Conservation (phyloP, 2,329 filamentous ascomycete genomes). For the Calonectria henricotiae region DNA sequence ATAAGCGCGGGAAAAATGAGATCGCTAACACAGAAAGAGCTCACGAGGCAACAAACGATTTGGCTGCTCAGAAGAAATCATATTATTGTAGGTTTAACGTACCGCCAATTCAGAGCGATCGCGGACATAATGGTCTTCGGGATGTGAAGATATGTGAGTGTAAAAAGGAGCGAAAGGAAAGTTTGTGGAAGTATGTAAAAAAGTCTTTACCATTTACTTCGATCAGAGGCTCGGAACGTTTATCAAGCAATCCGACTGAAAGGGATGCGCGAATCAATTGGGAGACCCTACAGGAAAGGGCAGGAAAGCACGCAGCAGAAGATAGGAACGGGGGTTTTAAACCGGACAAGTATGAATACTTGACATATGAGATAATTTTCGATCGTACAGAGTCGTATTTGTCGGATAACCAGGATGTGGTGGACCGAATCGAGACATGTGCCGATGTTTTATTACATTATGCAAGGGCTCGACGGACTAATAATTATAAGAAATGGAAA, state of each 20-base stretch:
- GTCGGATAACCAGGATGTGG: neutral
- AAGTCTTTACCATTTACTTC: neutral
- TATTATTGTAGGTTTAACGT: neutral
- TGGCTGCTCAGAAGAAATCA: neutral
- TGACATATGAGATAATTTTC: conserved; percentile 1
- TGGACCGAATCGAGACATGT: neutral
- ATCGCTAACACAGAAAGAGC: neutral
- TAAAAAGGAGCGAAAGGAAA: neutral
- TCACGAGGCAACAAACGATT: neutral
- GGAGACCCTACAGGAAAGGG: neutral
- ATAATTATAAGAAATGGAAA: too few species aligned
- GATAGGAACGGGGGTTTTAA: conserved; percentile 5
- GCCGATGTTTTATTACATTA: neutral
- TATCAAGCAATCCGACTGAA: neutral
- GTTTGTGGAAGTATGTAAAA: neutral
- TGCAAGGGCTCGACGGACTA: too few species aligned
- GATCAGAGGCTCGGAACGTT: neutral
- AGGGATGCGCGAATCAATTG: neutral
- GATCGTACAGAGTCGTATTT: neutral
- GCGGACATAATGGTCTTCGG: neutral
- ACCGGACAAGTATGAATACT: conserved; percentile 9
- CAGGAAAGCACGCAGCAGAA: neutral
- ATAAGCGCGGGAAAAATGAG: neutral
- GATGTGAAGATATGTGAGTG: neutral
- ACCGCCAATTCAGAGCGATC: neutral